Evolutionary conservation across 768 basidiomycete genomes (phyloP), one percentile per base, ranked within the genome.

Genomic region (Auricularia sp.): DNA sequence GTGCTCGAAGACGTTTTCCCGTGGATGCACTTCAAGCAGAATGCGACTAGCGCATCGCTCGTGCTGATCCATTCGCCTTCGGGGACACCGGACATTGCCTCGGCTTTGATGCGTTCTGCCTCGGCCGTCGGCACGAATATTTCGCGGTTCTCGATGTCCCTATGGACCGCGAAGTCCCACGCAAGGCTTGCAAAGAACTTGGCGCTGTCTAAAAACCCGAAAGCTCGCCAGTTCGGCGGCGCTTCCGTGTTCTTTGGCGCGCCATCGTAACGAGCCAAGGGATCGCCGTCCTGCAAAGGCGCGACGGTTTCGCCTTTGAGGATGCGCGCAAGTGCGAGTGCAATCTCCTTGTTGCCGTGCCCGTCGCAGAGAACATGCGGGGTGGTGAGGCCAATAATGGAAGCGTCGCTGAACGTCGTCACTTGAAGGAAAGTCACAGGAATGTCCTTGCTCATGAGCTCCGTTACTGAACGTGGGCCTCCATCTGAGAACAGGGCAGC

Each of bases 301-400:
- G 54, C 36, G 34, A 66, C 63, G 3, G 63, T 44, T 66, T 66
- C 65, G 10, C 65, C 65, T n/a, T 44, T 62, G 7, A 66, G 62
- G 18, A 66, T 44, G 16, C 63, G 44, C n/a, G 65, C 21, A 5
- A 66, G 39, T 3, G 65, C 65, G 33, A 36, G 4, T 3, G 21
- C 44, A 6, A 67, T 67, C 47, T 67, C 66, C 59, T 67, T 67
- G 59, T 64, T 67, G 3, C 66, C 66, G 33, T 67, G 66, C 3
- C 64, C 66, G 44, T 67, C 66, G 42, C 66, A 67, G 3, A 67
- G 45, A 13, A 67, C 59, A 51, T 67, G 66, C 21, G 66, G 66
- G 13, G 63, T 64, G 35, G 66, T 67, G 36, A 67, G 66, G 3
- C 66, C 66, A 16, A 67, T 42, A 21, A 67, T 42, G 18, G 63